Evolutionary conservation across 345 rosid genomes (phyloP), one percentile per base, ranked within the genome.

Genomic region (Populus tremula): DNA sequence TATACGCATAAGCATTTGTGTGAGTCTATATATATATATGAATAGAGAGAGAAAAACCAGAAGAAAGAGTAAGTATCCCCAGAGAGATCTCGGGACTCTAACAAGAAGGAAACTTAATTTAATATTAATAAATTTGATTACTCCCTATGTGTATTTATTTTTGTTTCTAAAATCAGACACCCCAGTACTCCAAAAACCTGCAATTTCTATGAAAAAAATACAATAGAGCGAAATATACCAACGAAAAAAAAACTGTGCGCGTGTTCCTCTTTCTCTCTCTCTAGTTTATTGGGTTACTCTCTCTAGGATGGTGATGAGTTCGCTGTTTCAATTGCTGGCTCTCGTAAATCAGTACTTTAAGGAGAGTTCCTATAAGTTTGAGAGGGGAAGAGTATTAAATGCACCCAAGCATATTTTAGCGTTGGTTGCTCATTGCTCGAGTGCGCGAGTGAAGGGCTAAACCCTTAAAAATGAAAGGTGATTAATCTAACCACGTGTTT

Each of bases 101-200:
- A 75, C 81, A 45, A 7, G 61, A 71, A 75, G 73, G 73, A 66
- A 79, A 82, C 62, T 72, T 71, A 79, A 70, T 59, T 31, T 77
- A 78, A 54, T 43, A 47, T n/a, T 36, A 29, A 74, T 63, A 59
- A 29, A 71, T 14, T 56, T 65, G 61, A 39, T n/a, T 18, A 10
- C 47, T 36, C 76, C 53, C 64, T 78, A 67, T 33, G 50, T 66
- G 38, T 29, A 31, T 17, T 49, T 38, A 12, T 73, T 23, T 45
- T 23, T 67, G 13, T 8, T n/a, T 67, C 10, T 65, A 23, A 43
- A 75, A 78, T 71, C 75, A 78, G 89, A 81, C 89, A 86, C 84
- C 96, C 89, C 88, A 85, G 85, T 87, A 87, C 85, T 88, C 92
- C 91, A 85, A 88, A 86, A 88, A 82, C 89, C 91, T 87, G 92